Percentiles rank a stretch among this genome's conserved stretches.
phyloP scores from a whole-genome alignment of 2,329 filamentous ascomycete genomes.

The Phoma herbarum region DNA sequence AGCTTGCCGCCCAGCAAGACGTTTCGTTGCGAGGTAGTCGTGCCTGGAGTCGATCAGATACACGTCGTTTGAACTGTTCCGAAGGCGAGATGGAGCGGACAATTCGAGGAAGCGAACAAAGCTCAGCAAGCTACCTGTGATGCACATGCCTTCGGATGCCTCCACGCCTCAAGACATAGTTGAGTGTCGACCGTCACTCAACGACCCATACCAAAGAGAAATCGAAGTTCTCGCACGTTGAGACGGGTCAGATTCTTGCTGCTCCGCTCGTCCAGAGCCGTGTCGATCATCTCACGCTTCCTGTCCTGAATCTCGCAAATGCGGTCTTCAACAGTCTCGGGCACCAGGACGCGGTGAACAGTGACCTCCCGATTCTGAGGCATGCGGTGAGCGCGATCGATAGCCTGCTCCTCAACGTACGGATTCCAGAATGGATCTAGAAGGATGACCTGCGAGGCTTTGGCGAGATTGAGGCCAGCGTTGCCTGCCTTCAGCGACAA shows the following conservation, averaged over 20 bases:
- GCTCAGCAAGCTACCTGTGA: background rate
- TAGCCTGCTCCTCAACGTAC: conserved; percentile 89
- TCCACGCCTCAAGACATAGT: too few relatives aligned
- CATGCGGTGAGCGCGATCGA: conserved; percentile 88
- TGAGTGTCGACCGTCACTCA: background rate
- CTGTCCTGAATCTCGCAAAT: conserved; percentile 80
- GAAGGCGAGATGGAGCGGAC: background rate
- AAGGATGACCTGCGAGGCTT: conserved; percentile 85
- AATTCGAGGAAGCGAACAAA: background rate
- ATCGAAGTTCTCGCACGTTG: conserved; percentile 71
- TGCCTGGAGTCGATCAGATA: background rate
- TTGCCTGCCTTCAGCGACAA: conserved; percentile 84
- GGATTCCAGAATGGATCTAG: conserved; percentile 96
- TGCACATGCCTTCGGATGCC: too few relatives aligned
- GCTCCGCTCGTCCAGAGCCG: conserved; percentile 80
- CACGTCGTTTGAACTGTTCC: background rate
- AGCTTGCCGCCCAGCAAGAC: background rate
- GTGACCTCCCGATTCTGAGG: conserved; percentile 78
- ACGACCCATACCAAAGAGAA: conserved; percentile 66
- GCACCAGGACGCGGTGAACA: conserved; percentile 80
- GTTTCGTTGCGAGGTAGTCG: background rate
- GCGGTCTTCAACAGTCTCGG: conserved; percentile 84
- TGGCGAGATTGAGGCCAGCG: conserved; percentile 84
- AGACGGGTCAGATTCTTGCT: conserved; percentile 73
- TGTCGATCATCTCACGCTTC: conserved; percentile 79